phyloP scores from a whole-genome alignment of 768 basidiomycete genomes.

The Boletus vinaceobasis region DNA sequence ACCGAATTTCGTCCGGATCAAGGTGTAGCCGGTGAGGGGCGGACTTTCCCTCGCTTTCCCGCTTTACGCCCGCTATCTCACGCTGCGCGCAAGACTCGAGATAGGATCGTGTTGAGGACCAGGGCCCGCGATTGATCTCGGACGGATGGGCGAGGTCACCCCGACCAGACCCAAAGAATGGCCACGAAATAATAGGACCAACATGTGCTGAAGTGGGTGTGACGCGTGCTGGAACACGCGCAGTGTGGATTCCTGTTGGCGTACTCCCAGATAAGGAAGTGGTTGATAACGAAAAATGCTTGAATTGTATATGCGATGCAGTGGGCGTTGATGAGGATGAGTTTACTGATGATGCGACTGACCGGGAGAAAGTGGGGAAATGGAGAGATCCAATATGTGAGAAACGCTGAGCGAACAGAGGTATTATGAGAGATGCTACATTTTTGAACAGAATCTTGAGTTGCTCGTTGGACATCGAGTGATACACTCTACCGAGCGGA shows the following conservation, averaged over 20 bases:
- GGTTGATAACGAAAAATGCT: constrained; percentile 18
- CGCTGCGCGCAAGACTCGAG: constrained; percentile 62
- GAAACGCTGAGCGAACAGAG: constrained; percentile 77
- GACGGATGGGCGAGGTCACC: constrained; percentile 66
- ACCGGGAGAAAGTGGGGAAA: constrained; percentile 24
- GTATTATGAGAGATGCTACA: constrained; percentile 63
- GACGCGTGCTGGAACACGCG: constrained; percentile 6
- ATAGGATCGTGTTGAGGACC: constrained; percentile 59
- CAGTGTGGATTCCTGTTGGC: neutral
- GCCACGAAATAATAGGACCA: constrained; percentile 86
- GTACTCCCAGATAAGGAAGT: constrained; percentile 6
- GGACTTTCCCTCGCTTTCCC: constrained; percentile 74
- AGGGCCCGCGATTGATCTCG: constrained; percentile 80
- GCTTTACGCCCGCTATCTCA: constrained; percentile 70
- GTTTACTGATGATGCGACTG: constrained; percentile 18
- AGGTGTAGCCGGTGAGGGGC: constrained; percentile 77
- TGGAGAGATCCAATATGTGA: constrained; percentile 73
- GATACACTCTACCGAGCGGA: constrained; percentile 67
- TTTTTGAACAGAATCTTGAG: constrained; percentile 65
- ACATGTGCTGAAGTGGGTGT: constrained; percentile 42
- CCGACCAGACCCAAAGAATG: constrained; percentile 83
- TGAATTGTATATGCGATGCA: constrained; percentile 17
- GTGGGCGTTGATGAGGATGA: constrained; percentile 28
- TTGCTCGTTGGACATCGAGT: constrained; percentile 61
- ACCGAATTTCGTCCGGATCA: constrained; percentile 72